A percentile compares a stretch with the other conserved stretches of the same genome.
Conservation (phyloP, 306 rosid genomes). For the Trifolium dubium region DNA sequence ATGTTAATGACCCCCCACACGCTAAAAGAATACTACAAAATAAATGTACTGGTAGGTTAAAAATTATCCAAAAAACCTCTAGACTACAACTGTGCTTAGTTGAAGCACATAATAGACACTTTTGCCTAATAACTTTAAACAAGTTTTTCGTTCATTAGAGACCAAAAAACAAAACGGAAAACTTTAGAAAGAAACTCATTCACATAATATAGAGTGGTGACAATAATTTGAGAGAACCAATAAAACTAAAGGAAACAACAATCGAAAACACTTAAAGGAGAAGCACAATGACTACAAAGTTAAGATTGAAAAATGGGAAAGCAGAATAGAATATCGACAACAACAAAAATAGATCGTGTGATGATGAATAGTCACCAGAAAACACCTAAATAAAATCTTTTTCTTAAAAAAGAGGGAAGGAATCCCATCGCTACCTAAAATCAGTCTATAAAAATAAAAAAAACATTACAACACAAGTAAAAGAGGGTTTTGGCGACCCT, state of each 20-base stretch:
- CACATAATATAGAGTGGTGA: not conserved
- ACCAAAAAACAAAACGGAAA: no score
- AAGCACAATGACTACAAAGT: not conserved
- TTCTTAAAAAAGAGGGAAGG: not conserved
- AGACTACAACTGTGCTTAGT: not conserved
- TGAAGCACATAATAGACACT: not conserved
- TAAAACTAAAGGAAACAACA: not conserved
- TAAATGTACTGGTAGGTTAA: not conserved
- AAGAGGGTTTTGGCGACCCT: no score
- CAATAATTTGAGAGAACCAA: not conserved
- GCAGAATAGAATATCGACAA: not conserved
- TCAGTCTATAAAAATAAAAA: not conserved
- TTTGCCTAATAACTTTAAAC: not conserved
- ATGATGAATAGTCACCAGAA: not conserved
- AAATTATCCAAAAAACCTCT: not conserved
- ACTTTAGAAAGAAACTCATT: no score
- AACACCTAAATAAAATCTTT: not conserved
- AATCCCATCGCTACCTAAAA: not conserved
- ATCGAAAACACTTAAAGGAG: not conserved
- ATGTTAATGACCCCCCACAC: slow-evolving; percentile 26
- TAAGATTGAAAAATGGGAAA: not conserved
- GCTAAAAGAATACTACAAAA: slow-evolving; percentile 7
- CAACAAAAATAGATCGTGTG: not conserved
- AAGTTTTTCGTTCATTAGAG: no score
- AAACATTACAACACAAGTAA: no score